Evolutionary conservation across 2,329 filamentous ascomycete species (phyloP).

Genomic region (Ascosphaera apis): DNA sequence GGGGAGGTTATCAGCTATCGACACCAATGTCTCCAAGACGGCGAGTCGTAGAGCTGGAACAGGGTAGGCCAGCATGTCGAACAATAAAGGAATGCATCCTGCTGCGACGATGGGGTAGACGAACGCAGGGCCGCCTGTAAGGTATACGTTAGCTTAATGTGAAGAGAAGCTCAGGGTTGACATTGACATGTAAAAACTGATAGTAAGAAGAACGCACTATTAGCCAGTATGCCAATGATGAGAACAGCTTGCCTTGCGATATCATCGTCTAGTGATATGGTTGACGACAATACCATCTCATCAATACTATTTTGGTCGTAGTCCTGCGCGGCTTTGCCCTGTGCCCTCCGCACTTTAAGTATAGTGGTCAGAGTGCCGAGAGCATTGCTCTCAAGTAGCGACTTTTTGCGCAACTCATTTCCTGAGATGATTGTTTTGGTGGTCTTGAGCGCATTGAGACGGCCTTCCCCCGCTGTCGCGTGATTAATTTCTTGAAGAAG

Average conservation of each 20-base stretch:
- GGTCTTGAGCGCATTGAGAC: not conserved
- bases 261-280: constrained; percentile 29
- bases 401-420: not conserved
- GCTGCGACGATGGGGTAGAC: constrained; percentile 49
- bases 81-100: constrained; percentile 42
- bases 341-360: not conserved
- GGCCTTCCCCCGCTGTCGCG: not conserved
- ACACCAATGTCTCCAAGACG: constrained; percentile 50
- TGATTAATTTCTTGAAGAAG: not conserved
- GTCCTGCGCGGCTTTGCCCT: not conserved
- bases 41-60: constrained; percentile 45
- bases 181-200: not conserved
- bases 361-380: not conserved
- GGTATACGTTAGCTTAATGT: not conserved
- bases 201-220: constrained; percentile 32
- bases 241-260: constrained; percentile 58
- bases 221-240: constrained; percentile 63
- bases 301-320: not conserved
- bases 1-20: constrained; percentile 42
- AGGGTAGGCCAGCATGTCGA: constrained; percentile 43
- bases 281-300: not conserved
- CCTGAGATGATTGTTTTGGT: not conserved
- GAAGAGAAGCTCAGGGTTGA: not conserved
- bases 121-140: constrained; percentile 54
- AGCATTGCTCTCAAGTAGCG: not conserved